Evolutionary conservation across 208 protist species (phyloP).

Genomic region (Leishmania braziliensis): DNA sequence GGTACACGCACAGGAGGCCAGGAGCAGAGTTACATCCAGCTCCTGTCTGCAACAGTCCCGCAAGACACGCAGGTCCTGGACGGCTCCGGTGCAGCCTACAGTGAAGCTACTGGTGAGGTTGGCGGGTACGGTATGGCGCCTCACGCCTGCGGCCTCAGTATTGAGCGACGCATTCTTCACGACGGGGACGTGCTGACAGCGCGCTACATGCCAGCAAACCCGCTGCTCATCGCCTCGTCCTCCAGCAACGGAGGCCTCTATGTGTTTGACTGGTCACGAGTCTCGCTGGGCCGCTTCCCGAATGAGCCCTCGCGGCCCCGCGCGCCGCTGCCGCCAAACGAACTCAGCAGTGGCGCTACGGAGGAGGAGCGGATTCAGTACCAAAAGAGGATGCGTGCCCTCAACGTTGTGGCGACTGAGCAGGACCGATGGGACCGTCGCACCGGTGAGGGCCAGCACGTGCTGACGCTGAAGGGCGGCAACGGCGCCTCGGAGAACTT

Average conservation of each 20-base stretch:
- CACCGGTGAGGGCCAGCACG: slow-evolving; percentile 81
- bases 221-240: slow-evolving; percentile 74
- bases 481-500: slow-evolving; percentile 64
- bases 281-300: slow-evolving; percentile 84
- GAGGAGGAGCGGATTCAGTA: slow-evolving; percentile 82
- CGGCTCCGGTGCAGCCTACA: slow-evolving; percentile 51
- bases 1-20: slow-evolving; percentile 78
- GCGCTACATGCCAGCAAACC: slow-evolving; percentile 88
- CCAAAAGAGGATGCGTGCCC: slow-evolving; percentile 77
- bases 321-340: slow-evolving; percentile 88
- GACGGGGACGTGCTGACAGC: slow-evolving; percentile 84
- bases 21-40: slow-evolving; percentile 86
- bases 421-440: slow-evolving; percentile 87
- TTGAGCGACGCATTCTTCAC: slow-evolving; percentile 87
- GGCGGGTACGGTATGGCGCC: slow-evolving; percentile 91
- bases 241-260: slow-evolving; percentile 85
- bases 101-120: slow-evolving; percentile 88
- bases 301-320: slow-evolving; percentile 89
- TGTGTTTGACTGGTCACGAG: slow-evolving; percentile 90
- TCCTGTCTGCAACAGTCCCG: slow-evolving; percentile 75
- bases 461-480: slow-evolving; percentile 67
- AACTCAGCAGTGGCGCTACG: slow-evolving; percentile 61
- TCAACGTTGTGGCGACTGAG: slow-evolving; percentile 70
- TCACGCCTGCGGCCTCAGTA: slow-evolving; percentile 49
- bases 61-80: slow-evolving; percentile 48